A percentile compares a stretch with the other conserved stretches of the same genome.
Evolutionary conservation across 495 filamentous ascomycete species (phyloP).

Genomic region (Bacidia rubella): DNA sequence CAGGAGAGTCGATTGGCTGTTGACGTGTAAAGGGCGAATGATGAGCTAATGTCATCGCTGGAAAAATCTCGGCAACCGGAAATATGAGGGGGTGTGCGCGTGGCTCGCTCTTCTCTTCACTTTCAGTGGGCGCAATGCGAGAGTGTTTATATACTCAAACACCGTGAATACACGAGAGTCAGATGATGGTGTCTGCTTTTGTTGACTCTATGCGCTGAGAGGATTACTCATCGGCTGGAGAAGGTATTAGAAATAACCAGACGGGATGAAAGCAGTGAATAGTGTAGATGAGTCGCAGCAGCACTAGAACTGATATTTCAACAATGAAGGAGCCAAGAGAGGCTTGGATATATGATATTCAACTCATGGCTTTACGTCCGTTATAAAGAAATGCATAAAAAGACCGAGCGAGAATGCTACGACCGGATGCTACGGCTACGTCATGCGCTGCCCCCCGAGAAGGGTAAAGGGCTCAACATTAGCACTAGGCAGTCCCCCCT

Average conservation of each 20-base stretch:
- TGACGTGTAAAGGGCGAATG: conserved; percentile 10
- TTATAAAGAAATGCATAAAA: too few species aligned
- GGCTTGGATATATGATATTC: background rate
- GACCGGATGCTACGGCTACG: background rate
- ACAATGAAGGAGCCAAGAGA: background rate
- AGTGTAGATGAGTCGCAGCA: background rate
- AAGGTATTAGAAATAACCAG: background rate
- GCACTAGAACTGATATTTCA: background rate
- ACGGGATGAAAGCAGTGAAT: background rate
- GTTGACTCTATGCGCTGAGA: background rate
- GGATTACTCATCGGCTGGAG: background rate
- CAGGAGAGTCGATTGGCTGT: conserved; percentile 4
- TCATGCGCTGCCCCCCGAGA: background rate
- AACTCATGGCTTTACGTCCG: background rate
- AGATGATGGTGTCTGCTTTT: background rate
- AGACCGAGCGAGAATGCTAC: background rate
- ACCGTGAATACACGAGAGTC: background rate
- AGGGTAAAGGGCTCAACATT: too few species aligned
- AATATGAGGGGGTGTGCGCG: background rate
- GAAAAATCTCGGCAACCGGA: conserved; percentile 10
- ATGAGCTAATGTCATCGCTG: conserved; percentile 13
- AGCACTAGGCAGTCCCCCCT: too few species aligned
- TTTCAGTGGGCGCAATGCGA: background rate
- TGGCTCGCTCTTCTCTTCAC: background rate
- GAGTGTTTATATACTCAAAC: background rate